phyloP scores from a whole-genome alignment of 1,139 yeast species.

The Suhomyces terraborum region DNA sequence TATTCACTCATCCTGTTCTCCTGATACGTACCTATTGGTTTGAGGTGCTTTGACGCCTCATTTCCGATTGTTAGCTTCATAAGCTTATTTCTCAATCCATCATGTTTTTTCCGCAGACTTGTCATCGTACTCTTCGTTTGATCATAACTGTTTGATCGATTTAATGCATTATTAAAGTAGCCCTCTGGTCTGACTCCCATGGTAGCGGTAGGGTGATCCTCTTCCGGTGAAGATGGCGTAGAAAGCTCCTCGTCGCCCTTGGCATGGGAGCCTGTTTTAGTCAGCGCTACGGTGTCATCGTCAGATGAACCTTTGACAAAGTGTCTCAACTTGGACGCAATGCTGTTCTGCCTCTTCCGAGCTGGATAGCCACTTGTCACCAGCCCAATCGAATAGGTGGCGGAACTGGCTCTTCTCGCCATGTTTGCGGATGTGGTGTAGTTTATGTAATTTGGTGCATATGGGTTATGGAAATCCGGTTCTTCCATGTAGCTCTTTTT shows the following conservation, averaged over 20 bases:
- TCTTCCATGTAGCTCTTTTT: slow-evolving; percentile 3
- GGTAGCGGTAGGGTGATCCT: slow-evolving; percentile 1
- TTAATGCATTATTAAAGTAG: slow-evolving; percentile 15
- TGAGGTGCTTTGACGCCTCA: slow-evolving; percentile 5
- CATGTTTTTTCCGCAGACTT: slow-evolving; percentile 16
- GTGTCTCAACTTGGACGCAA: slow-evolving; percentile 14
- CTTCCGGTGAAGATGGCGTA: slow-evolving; percentile 12
- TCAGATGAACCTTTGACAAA: slow-evolving; percentile 17
- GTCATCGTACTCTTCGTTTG: slow-evolving; percentile 45
- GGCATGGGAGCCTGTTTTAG: slow-evolving; percentile 2
- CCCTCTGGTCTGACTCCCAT: slow-evolving; percentile 1
- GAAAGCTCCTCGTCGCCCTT: slow-evolving; percentile 5
- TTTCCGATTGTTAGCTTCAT: slow-evolving; percentile 16
- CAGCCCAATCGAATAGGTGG: not conserved
- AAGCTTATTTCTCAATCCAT: slow-evolving; percentile 24
- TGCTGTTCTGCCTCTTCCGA: slow-evolving; percentile 9
- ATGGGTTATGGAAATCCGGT: not conserved
- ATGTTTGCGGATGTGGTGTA: slow-evolving; percentile 3
- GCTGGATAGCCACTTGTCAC: not conserved
- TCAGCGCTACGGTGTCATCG: slow-evolving; percentile 8
- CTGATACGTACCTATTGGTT: slow-evolving; percentile 40
- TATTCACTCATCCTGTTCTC: slow-evolving; percentile 11
- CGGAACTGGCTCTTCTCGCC: slow-evolving; percentile 8
- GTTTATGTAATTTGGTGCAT: slow-evolving; percentile 1
- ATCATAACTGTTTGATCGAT: slow-evolving; percentile 34